Base-by-base conservation (phyloP, 129 eudicot species). In the Helianthus tuberosus region DNA sequence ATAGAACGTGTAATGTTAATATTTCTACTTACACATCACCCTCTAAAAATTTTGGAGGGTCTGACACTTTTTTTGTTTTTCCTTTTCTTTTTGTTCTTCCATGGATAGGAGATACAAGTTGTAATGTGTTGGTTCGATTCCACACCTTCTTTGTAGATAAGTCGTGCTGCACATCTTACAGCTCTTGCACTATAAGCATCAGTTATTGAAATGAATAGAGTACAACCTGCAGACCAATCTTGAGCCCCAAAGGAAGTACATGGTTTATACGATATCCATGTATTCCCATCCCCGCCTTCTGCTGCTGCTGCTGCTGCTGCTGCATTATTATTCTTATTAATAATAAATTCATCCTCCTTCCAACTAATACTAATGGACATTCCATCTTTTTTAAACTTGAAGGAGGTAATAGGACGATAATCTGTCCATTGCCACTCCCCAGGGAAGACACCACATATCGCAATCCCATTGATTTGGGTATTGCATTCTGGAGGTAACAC, bases 341-440 rank as follows among this genome's bases (percentile, higher is more conserved):
- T n/a, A n/a, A n/a, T n/a, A n/a, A 11, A 15, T 1, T 16, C 15
- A 53, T 15, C 29, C 29, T 53, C 25, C 6, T 15, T 15, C 25
- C 7, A 4, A 53, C 11, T 53, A 8, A 13, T 16, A n/a, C n/a
- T 6, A 2, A 3, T 17, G 51, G 41, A 46, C 46, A 20, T 3
- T 69, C 74, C 74, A 35, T 51, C 27, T 2, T 16, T 69, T 32
- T 25, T 20, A 51, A 69, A 49, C 32, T 12, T 29, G 27, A 48
- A 68, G 3, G 12, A 23, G 9, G 27, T 13, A 0, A 0, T 0
- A 13, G 73, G 73, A 49, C 6, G 5, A 20, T 6, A 1, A 11
- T 14, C 6, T 5, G 35, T 3, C 23, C 11, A 4, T 4, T 3
- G 15, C 16, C 29, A 1, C 50, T 46, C 50, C 50, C 50, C 50